Conservation (phyloP, 148 eudicot genomes). For the Fallopia convolvulus region DNA sequence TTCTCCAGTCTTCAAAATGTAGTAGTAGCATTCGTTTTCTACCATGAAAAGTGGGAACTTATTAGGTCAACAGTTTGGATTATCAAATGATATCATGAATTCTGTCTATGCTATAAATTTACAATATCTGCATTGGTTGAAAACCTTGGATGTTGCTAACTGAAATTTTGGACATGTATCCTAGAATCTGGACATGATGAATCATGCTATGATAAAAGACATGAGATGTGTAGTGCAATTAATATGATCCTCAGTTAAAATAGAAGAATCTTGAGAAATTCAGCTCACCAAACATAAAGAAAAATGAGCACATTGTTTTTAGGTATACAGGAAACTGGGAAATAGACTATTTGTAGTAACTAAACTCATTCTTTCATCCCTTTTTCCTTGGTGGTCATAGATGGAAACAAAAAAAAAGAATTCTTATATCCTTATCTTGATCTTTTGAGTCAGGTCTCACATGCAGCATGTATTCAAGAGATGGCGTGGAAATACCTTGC, state of each 20-base stretch:
- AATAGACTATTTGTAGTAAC: not conserved
- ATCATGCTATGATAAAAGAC: not conserved
- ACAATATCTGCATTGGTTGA: not conserved
- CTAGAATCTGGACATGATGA: not conserved
- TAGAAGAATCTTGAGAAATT: not conserved
- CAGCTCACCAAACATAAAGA: not conserved
- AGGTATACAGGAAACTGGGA: not conserved
- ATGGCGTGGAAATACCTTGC: constrained; percentile 61
- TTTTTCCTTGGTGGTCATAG: not conserved
- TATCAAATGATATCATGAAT: not conserved
- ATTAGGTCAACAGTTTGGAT: not conserved
- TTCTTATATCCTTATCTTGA: not conserved
- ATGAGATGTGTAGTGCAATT: not conserved
- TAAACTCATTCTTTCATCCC: not conserved
- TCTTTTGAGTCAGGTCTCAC: constrained; percentile 68
- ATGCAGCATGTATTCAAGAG: constrained; percentile 65
- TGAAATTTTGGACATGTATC: not conserved
- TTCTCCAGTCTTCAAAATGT: not conserved
- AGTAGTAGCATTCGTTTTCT: not conserved
- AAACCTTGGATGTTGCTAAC: not conserved
- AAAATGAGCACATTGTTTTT: not conserved
- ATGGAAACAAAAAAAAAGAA: not conserved
- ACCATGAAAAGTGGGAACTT: not conserved
- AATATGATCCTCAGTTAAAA: not conserved
- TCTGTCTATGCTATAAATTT: not conserved